Conservation (phyloP, 2,329 filamentous ascomycete genomes). For the Fusarium marasasianum region DNA sequence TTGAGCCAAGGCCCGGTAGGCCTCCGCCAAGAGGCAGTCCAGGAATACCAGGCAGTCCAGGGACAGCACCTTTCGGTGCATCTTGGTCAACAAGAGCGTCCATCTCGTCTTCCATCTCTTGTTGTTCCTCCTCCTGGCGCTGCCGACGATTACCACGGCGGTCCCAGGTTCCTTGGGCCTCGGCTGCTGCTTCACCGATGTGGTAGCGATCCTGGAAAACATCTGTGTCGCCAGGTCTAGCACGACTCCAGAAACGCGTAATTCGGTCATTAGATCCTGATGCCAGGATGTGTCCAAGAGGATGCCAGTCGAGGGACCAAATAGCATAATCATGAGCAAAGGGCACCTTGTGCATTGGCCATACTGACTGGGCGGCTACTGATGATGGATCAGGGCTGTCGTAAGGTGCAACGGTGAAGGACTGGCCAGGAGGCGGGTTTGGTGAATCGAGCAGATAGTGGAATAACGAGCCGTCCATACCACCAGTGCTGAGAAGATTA, state of each 20-base stretch:
- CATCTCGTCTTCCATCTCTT: slow-evolving; percentile 91
- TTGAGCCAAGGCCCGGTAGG: slow-evolving; percentile 56
- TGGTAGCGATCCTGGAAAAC: slow-evolving; percentile 93
- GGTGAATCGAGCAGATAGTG: slow-evolving; percentile 98
- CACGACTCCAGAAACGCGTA: slow-evolving; percentile 95
- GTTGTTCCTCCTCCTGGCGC: slow-evolving; percentile 90
- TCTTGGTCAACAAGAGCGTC: slow-evolving; percentile 92
- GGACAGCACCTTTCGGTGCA: slow-evolving; percentile 61
- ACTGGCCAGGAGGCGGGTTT: slow-evolving; percentile 79
- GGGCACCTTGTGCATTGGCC: slow-evolving; percentile 85
- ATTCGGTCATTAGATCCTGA: slow-evolving; percentile 97
- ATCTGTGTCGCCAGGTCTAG: slow-evolving; percentile 86
- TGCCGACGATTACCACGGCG: slow-evolving; percentile 80
- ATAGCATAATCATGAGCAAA: slow-evolving; percentile 95
- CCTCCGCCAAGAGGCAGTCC: slow-evolving; percentile 61
- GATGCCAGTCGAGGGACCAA: slow-evolving; percentile 98
- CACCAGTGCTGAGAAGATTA: slow-evolving; percentile 88
- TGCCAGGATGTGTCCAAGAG: slow-evolving; percentile 91
- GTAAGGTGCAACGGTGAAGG: slow-evolving; percentile 81
- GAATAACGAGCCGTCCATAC: slow-evolving; percentile 86
- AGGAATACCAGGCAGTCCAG: slow-evolving; percentile 64
- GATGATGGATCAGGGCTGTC: slow-evolving; percentile 83
- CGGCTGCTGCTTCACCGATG: slow-evolving; percentile 91
- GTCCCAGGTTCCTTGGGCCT: slow-evolving; percentile 95
- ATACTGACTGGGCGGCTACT: slow-evolving; percentile 87